Evolutionary conservation across 257 asterid genomes (phyloP), one percentile per base, ranked within the genome.

Genomic region (Fraxinus pennsylvanica): DNA sequence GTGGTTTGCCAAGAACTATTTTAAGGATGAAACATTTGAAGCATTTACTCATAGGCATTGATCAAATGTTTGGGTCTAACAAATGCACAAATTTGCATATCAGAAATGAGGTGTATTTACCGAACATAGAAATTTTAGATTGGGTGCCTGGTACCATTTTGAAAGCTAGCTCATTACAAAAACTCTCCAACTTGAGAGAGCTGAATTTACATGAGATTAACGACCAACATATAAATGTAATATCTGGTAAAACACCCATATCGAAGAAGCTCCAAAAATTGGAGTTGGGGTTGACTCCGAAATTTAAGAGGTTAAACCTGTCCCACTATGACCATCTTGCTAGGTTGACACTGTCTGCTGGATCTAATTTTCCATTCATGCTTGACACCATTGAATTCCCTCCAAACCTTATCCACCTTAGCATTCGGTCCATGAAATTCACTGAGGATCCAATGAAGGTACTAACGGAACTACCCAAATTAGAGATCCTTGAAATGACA

Each of bases 261-360:
- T 52, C 22, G 63, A 22, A 52, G 22, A 52, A 52, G 63, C 63
- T 52, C 63, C 63, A 0, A 17, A 0, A 0, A 22, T 52, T 52
- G 25, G 0, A 0, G 0, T 14, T 52, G 63, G 1, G 0, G 0
- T 1, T 1, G 2, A 3, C 2, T 17, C 9, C 0, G 9, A 4
- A 4, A 2, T 5, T 17, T 4, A 0, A 52, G 9, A 19, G 63
- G 63, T 52, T 52, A 17, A 52, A 52, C 21, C 8, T 52, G n/a
- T 52, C 63, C 63, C 25, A 1, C 22, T 52, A 52, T 52, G 2
- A 52, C 63, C n/a, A 52, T 52, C 63, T 52, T 52, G 22, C 9
- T 17, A 17, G 0, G 63, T 12, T 52, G 22, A 0, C 0, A 15
- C 19, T 50, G 59, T 0, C 0, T 0, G 1, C 1, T 15, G 0